Base-by-base conservation (phyloP, 129 eudicot genomes). In the Silybum marianum region DNA sequence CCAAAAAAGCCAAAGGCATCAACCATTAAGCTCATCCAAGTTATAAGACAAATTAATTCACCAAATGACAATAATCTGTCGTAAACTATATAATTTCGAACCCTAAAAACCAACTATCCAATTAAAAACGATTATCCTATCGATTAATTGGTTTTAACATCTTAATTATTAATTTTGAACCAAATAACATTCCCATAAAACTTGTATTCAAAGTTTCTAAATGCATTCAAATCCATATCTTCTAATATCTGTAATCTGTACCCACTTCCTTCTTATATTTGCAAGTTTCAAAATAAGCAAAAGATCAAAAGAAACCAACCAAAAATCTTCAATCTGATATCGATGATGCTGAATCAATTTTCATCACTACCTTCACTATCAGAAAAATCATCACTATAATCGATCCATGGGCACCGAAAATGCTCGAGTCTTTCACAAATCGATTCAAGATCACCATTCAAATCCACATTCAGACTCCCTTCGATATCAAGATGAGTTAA, bases 381-480 rank as follows among this genome's bases (percentile, higher is more conserved):
- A 8, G 23, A 76, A 4, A 22, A 44, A 34, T 30, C 81, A 2
- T 84, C 16, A 42, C 78, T 77, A 34, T 24, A 46, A n/a, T 81
- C 72, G 12, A 8, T 19, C 86, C 82, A 81, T 9, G 84, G 84
- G 68, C 71, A 16, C 16, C 26, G 60, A 18, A 84, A 84, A 19
- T 78, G 30, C 28, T 22, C 60, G 23, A 87, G 76, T 14, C 8
- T 69, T 30, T 71, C 74, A 82, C 90, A 81, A 21, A 44, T 78
- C 58, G 74, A 71, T 6, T 28, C 32, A 21, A 84, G 85, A 69
- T 66, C 86, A 60, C 81, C 86, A 18, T 48, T 54, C 69, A 51
- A 39, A 34, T 67, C 69, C 74, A 84, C 86, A 19, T 48, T 48
- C 86, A 80, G 54, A 71, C 88, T 69, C 44, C 90, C 88, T 26